Conservation (phyloP, 441 rosid species). For the Kokia cookei region DNA sequence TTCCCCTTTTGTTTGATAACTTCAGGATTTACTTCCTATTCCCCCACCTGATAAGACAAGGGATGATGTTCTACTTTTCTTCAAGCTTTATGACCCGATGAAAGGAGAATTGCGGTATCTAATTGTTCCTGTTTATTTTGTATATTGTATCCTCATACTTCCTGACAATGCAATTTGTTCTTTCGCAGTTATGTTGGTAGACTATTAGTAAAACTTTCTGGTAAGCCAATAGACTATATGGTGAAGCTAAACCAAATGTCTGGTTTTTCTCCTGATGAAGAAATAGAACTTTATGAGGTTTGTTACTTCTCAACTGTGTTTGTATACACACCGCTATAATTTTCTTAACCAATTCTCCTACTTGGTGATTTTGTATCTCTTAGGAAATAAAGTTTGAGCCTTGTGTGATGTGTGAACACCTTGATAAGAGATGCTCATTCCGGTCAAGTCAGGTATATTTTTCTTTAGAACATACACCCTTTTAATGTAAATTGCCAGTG, state of each 20-base stretch:
- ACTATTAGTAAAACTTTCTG: conserved; percentile 71
- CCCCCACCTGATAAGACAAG: conserved; percentile 66
- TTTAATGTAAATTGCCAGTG: conserved; percentile 9
- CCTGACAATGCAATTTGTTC: conserved; percentile 10
- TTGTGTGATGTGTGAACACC: conserved; percentile 87
- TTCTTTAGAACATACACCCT: background rate
- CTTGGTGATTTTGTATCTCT: conserved; percentile 11
- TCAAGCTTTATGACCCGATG: conserved; percentile 82
- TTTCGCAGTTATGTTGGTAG: conserved; percentile 74
- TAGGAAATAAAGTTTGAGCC: conserved; percentile 99
- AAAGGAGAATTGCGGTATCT: conserved; percentile 77
- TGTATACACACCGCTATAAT: background rate
- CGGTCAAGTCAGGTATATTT: conserved; percentile 65
- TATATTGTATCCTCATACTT: background rate
- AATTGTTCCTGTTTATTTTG: background rate
- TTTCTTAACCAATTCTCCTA: conserved; percentile 1
- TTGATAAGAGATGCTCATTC: conserved; percentile 78
- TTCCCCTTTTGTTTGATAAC: background rate
- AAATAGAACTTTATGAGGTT: conserved; percentile 93
- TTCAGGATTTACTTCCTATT: conserved; percentile 69
- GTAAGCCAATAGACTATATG: conserved; percentile 75
- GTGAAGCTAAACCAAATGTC: conserved; percentile 82
- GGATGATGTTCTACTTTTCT: conserved; percentile 86
- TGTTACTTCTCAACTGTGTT: conserved; percentile 9
- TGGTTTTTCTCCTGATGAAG: conserved; percentile 80